Conservation (phyloP, 495 filamentous ascomycete species). For the Jackrogersella minutella region DNA sequence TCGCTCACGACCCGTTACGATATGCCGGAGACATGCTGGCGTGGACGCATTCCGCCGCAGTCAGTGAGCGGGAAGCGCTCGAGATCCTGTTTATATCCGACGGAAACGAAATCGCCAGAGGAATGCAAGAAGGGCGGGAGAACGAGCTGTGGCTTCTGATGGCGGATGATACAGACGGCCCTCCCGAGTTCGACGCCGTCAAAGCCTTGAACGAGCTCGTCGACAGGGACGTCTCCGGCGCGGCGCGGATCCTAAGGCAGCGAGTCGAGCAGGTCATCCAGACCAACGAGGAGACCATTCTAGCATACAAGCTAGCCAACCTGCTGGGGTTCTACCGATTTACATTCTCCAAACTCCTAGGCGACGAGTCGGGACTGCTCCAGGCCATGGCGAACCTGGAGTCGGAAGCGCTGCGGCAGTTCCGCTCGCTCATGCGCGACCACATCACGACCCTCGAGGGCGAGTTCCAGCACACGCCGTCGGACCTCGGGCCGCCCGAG, state of each 20-base stretch:
- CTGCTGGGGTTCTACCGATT: slow-evolving; percentile 86
- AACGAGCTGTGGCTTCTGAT: slow-evolving; percentile 83
- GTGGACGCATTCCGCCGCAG: slow-evolving; percentile 92
- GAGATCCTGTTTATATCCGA: slow-evolving; percentile 91
- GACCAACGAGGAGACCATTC: slow-evolving; percentile 86
- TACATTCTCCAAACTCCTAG: slow-evolving; percentile 83
- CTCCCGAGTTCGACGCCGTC: slow-evolving; percentile 74
- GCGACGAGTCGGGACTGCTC: slow-evolving; percentile 71
- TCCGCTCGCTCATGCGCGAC: slow-evolving; percentile 79
- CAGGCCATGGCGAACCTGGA: slow-evolving; percentile 73
- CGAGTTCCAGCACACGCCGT: slow-evolving; percentile 69
- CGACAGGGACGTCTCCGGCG: slow-evolving; percentile 82
- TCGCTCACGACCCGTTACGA: slow-evolving; percentile 87
- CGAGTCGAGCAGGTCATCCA: slow-evolving; percentile 91
- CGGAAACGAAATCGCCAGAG: slow-evolving; percentile 87
- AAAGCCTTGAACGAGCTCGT: slow-evolving; percentile 88
- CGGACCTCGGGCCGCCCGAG: slow-evolving; percentile 79
- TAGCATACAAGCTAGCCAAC: slow-evolving; percentile 89
- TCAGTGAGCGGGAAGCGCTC: slow-evolving; percentile 91
- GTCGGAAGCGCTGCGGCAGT: slow-evolving; percentile 81
- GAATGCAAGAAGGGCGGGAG: slow-evolving; percentile 83
- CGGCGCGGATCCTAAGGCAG: slow-evolving; percentile 78
- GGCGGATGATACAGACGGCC: slow-evolving; percentile 61
- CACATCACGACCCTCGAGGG: slow-evolving; percentile 75
- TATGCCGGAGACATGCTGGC: slow-evolving; percentile 98